Conservation (phyloP, 495 filamentous ascomycete genomes). For the Penicillium crystallinum region DNA sequence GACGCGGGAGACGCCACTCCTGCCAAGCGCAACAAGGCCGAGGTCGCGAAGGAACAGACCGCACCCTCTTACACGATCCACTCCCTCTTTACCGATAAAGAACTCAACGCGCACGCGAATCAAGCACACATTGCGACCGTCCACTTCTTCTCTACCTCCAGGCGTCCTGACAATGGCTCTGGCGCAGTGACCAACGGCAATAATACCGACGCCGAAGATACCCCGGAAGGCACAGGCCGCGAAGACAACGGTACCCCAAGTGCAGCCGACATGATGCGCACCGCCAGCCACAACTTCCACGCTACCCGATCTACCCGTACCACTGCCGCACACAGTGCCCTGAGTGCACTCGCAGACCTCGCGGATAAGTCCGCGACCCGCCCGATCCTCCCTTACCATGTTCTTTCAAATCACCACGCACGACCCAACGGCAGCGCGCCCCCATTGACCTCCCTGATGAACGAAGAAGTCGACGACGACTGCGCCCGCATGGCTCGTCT, state of each 20-base stretch:
- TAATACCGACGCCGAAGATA: slow-evolving; percentile 44
- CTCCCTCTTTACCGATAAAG: slow-evolving; percentile 90
- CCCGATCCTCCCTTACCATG: slow-evolving; percentile 59
- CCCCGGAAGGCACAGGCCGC: slow-evolving; percentile 42
- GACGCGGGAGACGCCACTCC: slow-evolving; percentile 46
- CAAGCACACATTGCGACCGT: slow-evolving; percentile 62
- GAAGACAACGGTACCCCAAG: slow-evolving; percentile 50
- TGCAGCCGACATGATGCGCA: slow-evolving; percentile 65
- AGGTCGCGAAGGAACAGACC: slow-evolving; percentile 35
- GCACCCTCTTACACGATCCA: slow-evolving; percentile 70
- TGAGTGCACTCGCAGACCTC: slow-evolving; percentile 57
- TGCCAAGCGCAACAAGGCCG: slow-evolving; percentile 40
- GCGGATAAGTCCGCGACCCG: slow-evolving; percentile 59
- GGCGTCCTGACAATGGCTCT: slow-evolving; percentile 42
- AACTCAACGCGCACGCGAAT: slow-evolving; percentile 72
- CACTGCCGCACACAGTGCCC: slow-evolving; percentile 47
- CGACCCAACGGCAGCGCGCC: slow-evolving; percentile 42
- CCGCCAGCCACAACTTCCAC: slow-evolving; percentile 59
- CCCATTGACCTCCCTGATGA: slow-evolving; percentile 47
- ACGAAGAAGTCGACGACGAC: slow-evolving; percentile 57
- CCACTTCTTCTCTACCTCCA: slow-evolving; percentile 49
- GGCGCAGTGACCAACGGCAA: slow-evolving; percentile 40
- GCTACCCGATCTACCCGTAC: slow-evolving; percentile 66
- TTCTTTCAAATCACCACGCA: slow-evolving; percentile 46
- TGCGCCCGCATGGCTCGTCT: slow-evolving; percentile 51